Base-by-base conservation (phyloP, 106 monocot species). In the Apostasia shenzhenica region DNA sequence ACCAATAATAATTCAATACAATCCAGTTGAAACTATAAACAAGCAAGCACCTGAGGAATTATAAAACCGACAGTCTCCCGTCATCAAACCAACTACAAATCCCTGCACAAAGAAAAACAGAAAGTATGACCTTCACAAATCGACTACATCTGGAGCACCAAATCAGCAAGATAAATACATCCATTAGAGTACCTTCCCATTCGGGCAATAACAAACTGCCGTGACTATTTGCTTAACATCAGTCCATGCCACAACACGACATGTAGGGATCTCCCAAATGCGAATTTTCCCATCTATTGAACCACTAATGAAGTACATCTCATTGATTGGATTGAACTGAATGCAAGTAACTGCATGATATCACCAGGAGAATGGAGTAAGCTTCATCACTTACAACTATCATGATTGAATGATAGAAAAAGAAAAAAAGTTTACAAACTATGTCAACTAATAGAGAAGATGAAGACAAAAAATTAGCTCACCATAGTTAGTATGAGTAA, bases 281-380 rank as follows among this genome's bases (percentile, higher is more conserved):
- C 95, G 91, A 68, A 97, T 70, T 70, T 88, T 92, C 4, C 95
- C 95, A 81, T 97, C 95, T 59, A 97, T 81, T 7, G 84, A 97
- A 41, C 95, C 92, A 69, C 88, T 97, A 54, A 92, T 74, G 55
- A 97, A 89, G 55, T 81, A 97, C 56, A 72, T 75, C 68, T 97
- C 95, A 59, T 89, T 68, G 0, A 67, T 49, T 2, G 95, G 95
- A 73, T 89, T 86, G 68, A 92, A 92, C 61, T 97, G 95, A 52
- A 97, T 77, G 39, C 83, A 92, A 38, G 95, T 97, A 48, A 97
- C 95, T 97, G 84, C 84, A 76, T 70, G 64, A 71, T 78, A 55
- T 43, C 45, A 37, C 41, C 7, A 51, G 53, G 54, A 50, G 6
- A 69, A 55, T 37, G 54, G 43, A 64, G 2, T 14, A 37, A 70